These are phyloP conservation scores for Ophiostoma sp. DNA, from an alignment of 2,329 filamentous ascomycete genomes.

Conservation along the genomic window DNA sequence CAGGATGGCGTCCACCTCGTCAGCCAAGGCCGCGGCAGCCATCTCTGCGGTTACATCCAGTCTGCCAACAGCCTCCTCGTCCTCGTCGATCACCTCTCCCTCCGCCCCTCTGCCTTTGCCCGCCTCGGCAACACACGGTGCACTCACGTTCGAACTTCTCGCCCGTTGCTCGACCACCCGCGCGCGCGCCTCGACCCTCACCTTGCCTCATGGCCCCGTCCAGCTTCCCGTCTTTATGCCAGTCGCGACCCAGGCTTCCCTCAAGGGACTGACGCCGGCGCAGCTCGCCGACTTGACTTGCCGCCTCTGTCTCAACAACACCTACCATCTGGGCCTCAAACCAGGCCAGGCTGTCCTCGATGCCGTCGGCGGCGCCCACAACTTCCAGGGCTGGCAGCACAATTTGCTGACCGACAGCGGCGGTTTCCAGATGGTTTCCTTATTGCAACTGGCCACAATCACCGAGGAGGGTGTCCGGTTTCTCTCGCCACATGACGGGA, in stretches of 20 bases:
- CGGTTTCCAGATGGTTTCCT: slow-evolving; percentile 96
- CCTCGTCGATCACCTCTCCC: background rate
- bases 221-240: slow-evolving; percentile 97
- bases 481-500: slow-evolving; percentile 91
- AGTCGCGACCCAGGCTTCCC: slow-evolving; percentile 91
- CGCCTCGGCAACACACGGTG: slow-evolving; percentile 34
- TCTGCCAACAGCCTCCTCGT: background rate
- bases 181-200: slow-evolving; percentile 84
- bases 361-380: slow-evolving; percentile 87
- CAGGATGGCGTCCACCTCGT: slow-evolving; percentile 32
- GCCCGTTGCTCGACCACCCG: slow-evolving; percentile 68
- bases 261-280: slow-evolving; percentile 91
- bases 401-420: slow-evolving; percentile 87
- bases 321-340: slow-evolving; percentile 93
- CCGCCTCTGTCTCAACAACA: slow-evolving; percentile 93
- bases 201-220: slow-evolving; percentile 88
- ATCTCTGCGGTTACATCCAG: background rate
- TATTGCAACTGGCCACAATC: slow-evolving; percentile 87
- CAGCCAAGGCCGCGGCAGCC: slow-evolving; percentile 20
- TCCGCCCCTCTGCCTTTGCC: slow-evolving; percentile 23
- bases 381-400: slow-evolving; percentile 89
- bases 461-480: slow-evolving; percentile 96
- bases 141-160: slow-evolving; percentile 37
- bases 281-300: slow-evolving; percentile 90
- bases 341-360: slow-evolving; percentile 89